Percentiles rank a stretch among this genome's conserved stretches.
These are phyloP conservation scores for Geosmithia flava DNA, from an alignment of 2,329 filamentous ascomycete species.

Conservation along the genomic window DNA sequence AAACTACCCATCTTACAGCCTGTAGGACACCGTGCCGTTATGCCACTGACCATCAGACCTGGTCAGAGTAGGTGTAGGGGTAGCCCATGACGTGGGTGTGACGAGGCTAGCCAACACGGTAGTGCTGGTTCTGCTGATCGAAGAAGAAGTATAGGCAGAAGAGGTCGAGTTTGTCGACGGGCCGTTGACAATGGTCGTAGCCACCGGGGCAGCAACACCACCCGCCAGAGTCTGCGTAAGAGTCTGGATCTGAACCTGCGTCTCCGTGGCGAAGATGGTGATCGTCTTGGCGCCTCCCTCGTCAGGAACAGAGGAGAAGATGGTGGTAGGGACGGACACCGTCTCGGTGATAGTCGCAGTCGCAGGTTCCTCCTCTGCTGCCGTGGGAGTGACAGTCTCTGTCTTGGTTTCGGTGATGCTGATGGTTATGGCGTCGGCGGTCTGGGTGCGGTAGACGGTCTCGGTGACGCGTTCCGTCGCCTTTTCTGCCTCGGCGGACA, in stretches of 20 bases:
- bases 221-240: conserved; percentile 7
- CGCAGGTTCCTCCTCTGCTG: conserved; percentile 3
- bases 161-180: too few relatives aligned
- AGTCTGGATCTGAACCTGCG: conserved; percentile 5
- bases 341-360: conserved; percentile 16
- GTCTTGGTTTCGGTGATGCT: conserved; percentile 11
- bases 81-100: too few relatives aligned
- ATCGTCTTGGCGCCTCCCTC: neutral
- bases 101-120: too few relatives aligned
- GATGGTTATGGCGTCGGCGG: conserved; percentile 15
- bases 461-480: conserved; percentile 2
- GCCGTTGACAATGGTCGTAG: neutral
- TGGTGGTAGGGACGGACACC: conserved; percentile 5
- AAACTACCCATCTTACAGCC: too few relatives aligned
- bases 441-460: conserved; percentile 20
- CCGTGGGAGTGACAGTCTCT: neutral
- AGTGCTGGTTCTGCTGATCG: too few relatives aligned
- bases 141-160: too few relatives aligned
- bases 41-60: too few relatives aligned
- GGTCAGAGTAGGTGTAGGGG: too few relatives aligned
- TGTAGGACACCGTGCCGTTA: too few relatives aligned
- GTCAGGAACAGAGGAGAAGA: neutral
- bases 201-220: neutral
- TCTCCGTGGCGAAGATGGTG: conserved; percentile 5
- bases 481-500: neutral